These are phyloP conservation scores for Kodamaea hsintzibuensis DNA, from an alignment of 805 yeast genomes.

Conservation along the genomic window DNA sequence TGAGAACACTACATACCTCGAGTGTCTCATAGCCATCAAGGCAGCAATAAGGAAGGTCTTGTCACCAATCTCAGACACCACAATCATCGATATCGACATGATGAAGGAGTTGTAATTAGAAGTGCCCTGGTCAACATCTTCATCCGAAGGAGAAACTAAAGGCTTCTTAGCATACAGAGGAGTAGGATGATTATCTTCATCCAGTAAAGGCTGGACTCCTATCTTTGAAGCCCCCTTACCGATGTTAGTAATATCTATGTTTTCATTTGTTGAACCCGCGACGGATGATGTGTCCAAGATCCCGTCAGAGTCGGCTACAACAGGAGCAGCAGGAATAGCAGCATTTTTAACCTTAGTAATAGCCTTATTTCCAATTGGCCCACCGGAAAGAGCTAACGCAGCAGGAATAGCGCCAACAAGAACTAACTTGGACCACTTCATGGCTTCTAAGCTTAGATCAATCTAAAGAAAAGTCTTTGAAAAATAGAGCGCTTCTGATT, in stretches of 20 bases:
- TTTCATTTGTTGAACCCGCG: not conserved
- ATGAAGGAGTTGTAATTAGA: constrained; percentile 55
- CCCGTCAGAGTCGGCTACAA: not conserved
- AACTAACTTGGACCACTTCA: constrained; percentile 7
- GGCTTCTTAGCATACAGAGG: constrained; percentile 22
- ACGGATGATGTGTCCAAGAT: not conserved
- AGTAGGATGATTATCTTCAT: constrained; percentile 32
- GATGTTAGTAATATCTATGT: constrained; percentile 2
- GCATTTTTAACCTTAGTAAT: not conserved
- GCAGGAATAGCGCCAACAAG: not conserved
- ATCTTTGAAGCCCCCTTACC: constrained; percentile 9
- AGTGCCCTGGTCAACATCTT: constrained; percentile 13
- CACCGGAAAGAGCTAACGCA: not conserved
- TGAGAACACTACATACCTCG: constrained; percentile 79
- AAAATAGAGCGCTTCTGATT: not conserved
- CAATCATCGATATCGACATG: constrained; percentile 86
- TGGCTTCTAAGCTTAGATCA: not conserved
- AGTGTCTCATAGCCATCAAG: constrained; percentile 94
- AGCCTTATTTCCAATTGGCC: not conserved
- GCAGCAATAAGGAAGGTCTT: constrained; percentile 97
- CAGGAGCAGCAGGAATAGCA: not conserved
- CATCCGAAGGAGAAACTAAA: constrained; percentile 16
- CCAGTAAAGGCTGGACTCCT: constrained; percentile 22
- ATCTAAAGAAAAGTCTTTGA: not conserved
- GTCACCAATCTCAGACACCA: constrained; percentile 96